Percentiles rank a stretch among this genome's conserved stretches.
Evolutionary conservation across 768 basidiomycete genomes (phyloP).

Genomic region (Tulasnella sp.): DNA sequence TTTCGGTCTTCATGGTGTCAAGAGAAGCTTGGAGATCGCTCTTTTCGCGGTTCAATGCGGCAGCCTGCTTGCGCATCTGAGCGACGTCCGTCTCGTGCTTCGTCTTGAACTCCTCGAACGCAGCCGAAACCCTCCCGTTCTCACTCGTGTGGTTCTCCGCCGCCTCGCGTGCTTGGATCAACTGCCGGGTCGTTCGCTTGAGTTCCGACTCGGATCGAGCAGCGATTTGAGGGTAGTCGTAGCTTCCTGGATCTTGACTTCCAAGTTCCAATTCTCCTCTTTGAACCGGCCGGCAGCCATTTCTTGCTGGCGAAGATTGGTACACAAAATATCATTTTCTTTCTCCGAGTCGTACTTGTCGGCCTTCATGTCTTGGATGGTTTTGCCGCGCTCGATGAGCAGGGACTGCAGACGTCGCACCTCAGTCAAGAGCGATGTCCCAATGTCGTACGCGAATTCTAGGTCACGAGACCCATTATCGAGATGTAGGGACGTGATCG

Average conservation of each 20-base stretch:
- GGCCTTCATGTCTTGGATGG: conserved; percentile 82
- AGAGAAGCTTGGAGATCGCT: conserved; percentile 78
- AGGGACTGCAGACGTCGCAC: conserved; percentile 86
- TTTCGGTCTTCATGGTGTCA: conserved; percentile 67
- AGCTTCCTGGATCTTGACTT: conserved; percentile 84
- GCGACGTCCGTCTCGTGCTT: conserved; percentile 96
- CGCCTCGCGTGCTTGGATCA: conserved; percentile 63
- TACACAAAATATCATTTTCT: conserved; percentile 62
- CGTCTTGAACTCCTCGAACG: conserved; percentile 65
- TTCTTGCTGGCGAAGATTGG: conserved; percentile 69
- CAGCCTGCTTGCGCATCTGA: conserved; percentile 77
- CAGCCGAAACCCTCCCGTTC: conserved; percentile 55
- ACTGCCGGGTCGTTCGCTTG: conserved; percentile 67
- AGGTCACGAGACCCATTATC: conserved; percentile 22
- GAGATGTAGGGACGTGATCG: conserved; percentile 8
- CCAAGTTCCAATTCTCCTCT: conserved; percentile 99
- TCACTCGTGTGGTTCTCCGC: conserved; percentile 85
- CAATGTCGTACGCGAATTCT: conserved; percentile 99
- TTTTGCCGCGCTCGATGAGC: conserved; percentile 86
- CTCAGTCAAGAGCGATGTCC: conserved; percentile 83
- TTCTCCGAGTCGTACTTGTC: conserved; percentile 85
- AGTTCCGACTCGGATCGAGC: conserved; percentile 75
- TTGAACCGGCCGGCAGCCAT: conserved; percentile 78
- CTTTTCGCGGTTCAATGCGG: conserved; percentile 85
- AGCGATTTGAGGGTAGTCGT: conserved; percentile 53